A percentile compares a stretch with the other conserved stretches of the same genome.
These are phyloP conservation scores for Dothiorella sarmentorum DNA, from an alignment of 2,329 filamentous ascomycete genomes.

Conservation along the genomic window DNA sequence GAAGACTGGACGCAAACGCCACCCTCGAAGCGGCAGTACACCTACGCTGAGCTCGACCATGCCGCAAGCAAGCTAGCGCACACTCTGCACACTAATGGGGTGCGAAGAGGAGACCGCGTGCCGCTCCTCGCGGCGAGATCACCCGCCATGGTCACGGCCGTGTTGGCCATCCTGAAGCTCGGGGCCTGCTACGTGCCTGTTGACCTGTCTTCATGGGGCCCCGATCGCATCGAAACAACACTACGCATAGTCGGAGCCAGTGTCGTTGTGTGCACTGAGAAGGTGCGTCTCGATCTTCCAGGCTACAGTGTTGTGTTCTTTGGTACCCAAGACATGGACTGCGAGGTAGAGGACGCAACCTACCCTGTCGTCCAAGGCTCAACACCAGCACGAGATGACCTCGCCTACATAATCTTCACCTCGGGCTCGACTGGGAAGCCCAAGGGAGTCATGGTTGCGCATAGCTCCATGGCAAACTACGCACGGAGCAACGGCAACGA, in stretches of 20 bases:
- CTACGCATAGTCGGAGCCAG: neutral
- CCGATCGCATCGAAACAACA: constrained; percentile 9
- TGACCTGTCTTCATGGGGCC: neutral
- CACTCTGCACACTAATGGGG: too few relatives aligned
- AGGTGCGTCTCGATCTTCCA: neutral
- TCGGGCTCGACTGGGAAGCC: constrained; percentile 19
- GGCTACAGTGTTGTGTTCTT: neutral
- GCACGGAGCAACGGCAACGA: neutral
- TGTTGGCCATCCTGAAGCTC: constrained; percentile 7
- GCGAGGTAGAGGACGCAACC: neutral
- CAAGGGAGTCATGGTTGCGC: constrained; percentile 25
- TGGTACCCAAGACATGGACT: neutral
- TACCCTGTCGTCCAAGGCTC: neutral
- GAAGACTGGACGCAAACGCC: too few relatives aligned
- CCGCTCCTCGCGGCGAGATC: neutral
- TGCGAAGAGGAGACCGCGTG: neutral
- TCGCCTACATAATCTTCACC: constrained; percentile 63
- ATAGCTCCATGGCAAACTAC: constrained; percentile 3
- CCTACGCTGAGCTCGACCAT: too few relatives aligned
- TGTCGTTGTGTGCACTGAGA: neutral
- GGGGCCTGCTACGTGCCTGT: constrained; percentile 8
- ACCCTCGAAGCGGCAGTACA: too few relatives aligned
- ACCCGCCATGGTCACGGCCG: too few relatives aligned
- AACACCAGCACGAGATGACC: neutral
- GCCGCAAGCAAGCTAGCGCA: too few relatives aligned